A percentile compares a stretch with the other conserved stretches of the same genome.
Evolutionary conservation across 2,329 filamentous ascomycete species (phyloP).

Genomic region (Aspergillus felis): DNA sequence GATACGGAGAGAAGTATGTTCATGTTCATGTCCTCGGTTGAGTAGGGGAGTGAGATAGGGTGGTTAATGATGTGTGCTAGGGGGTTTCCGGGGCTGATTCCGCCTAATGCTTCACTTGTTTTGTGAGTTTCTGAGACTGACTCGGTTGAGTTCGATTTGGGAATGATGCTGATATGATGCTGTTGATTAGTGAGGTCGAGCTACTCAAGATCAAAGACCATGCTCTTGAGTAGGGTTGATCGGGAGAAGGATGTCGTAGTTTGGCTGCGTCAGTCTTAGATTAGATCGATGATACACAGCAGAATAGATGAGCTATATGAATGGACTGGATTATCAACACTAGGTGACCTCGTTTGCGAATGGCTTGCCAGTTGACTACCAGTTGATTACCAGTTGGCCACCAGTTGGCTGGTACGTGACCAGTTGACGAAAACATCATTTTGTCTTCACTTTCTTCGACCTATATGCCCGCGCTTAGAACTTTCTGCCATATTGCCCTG

Average conservation of each 20-base stretch:
- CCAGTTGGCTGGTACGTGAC: not conserved
- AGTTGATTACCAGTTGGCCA: not conserved
- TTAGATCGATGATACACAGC: not conserved
- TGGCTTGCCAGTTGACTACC: not conserved
- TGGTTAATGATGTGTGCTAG: conserved; percentile 38
- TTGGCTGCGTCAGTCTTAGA: not conserved
- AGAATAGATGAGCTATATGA: not conserved
- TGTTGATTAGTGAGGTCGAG: conserved; percentile 8
- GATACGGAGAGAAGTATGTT: conserved; percentile 40
- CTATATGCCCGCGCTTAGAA: not conserved
- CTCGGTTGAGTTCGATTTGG: not conserved
- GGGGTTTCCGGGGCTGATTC: conserved; percentile 76
- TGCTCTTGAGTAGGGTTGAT: not conserved
- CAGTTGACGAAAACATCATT: not conserved
- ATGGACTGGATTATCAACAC: not conserved
- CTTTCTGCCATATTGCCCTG: not conserved
- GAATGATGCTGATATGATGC: not conserved
- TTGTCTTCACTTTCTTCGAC: no score
- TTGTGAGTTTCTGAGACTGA: conserved; percentile 62
- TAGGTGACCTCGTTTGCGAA: not conserved
- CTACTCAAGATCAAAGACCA: not conserved
- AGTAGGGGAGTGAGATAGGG: not conserved
- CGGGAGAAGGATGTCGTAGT: not conserved
- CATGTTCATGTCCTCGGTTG: not conserved
- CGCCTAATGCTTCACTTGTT: conserved; percentile 68